phyloP scores from a whole-genome alignment of 306 rosid species.

The Malus asiatica region DNA sequence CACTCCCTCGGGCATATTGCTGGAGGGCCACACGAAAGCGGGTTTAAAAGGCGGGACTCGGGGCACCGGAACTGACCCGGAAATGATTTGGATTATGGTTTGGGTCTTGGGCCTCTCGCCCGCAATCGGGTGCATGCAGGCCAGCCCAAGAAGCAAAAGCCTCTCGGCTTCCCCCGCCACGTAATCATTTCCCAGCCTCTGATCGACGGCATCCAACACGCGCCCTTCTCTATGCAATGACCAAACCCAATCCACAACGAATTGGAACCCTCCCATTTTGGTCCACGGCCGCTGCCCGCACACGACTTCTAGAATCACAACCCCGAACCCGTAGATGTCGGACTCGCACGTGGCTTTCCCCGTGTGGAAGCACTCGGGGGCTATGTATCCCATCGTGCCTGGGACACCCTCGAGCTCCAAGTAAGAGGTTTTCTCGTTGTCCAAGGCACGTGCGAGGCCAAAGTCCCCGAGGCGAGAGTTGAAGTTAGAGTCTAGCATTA shows the following conservation, averaged over 20 bases:
- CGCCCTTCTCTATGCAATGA: conserved; percentile 47
- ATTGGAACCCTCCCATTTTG: conserved; percentile 34
- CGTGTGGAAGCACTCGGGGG: conserved; percentile 76
- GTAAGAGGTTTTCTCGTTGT: conserved; percentile 55
- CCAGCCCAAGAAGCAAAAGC: conserved; percentile 50
- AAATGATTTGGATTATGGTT: conserved; percentile 48
- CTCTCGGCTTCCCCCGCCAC: conserved; percentile 53
- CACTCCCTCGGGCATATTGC: conserved; percentile 15
- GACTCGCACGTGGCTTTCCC: conserved; percentile 64
- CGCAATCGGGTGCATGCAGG: conserved; percentile 64
- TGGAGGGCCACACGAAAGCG: conserved; percentile 59
- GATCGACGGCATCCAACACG: conserved; percentile 43
- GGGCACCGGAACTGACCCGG: conserved; percentile 52
- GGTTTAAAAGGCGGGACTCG: conserved; percentile 56
- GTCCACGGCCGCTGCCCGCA: conserved; percentile 73
- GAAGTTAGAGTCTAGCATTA: conserved; percentile 59
- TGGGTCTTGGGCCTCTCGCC: conserved; percentile 59
- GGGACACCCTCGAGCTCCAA: conserved; percentile 53
- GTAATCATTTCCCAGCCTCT: conserved; percentile 35
- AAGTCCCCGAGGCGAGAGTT: conserved; percentile 64
- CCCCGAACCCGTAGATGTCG: conserved; percentile 59
- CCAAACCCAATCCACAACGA: conserved; percentile 75
- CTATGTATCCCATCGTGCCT: conserved; percentile 75
- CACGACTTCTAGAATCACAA: conserved; percentile 51
- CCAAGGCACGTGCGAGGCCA: conserved; percentile 65